Evolutionary conservation across 2,329 filamentous ascomycete species (phyloP), one percentile per base, ranked within the genome.

Genomic region (Myriosclerotinia duriaeana): DNA sequence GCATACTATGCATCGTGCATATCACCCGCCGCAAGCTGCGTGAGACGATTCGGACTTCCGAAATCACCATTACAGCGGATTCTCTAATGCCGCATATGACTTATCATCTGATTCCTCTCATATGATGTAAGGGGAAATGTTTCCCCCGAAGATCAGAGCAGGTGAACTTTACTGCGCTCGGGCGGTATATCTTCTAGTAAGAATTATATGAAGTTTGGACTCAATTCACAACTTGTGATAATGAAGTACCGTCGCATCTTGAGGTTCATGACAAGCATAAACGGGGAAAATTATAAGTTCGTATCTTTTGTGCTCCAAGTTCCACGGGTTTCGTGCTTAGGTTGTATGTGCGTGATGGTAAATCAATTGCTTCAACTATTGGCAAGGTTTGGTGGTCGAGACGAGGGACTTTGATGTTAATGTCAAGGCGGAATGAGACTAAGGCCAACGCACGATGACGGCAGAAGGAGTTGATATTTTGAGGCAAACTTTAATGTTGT

Each of bases 371-470:
- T 44, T 44, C 2, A 44, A 44, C 2, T 44, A n/a, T 44, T 12
- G 53, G 36, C 36, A 56, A 17, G 53, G 53, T 42, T 55, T 26
- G 20, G 36, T 42, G 53, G 36, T 56, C n/a, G n/a, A 42, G 14
- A 22, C 26, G 9, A 20, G 38, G 17, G 26, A 56, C 53, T 26
- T 40, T 17, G 53, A 42, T 15, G 14, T 26, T 56, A 42, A 17
- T 42, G 53, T 17, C 36, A 40, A 42, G 36, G n/a, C n/a, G 38
- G 22, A 12, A 26, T 30, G 15, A 42, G 54, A 20, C 54, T 58
- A 58, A 26, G n/a, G 38, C 54, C 38, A 30, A 42, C 14, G 38
- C n/a, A 30, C 38, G 15, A 58, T 58, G 54, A 56, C 38, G 38
- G n/a, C 54, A 30, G 17, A 44, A 11, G n/a, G 15, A 44, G 54